phyloP scores from a whole-genome alignment of 73 alveolate genomes.

The Tetrahymena malaccensis region DNA sequence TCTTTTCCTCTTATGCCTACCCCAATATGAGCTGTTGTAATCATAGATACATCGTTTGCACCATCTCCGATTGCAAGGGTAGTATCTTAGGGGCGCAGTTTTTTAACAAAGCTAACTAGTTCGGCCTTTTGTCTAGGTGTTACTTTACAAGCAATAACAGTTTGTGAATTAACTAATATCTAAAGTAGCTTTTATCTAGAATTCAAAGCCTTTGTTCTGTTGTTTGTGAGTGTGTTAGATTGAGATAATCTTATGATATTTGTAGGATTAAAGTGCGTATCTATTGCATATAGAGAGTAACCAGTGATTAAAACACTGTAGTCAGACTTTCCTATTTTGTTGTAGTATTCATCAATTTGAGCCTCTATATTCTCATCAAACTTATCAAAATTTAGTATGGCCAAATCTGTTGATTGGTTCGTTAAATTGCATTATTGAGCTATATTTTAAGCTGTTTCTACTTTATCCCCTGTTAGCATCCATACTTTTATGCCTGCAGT shows the following conservation, averaged over 20 bases:
- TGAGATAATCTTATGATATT: background rate
- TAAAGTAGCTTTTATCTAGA: background rate
- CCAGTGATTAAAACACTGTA: background rate
- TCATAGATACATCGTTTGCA: constrained; percentile 92
- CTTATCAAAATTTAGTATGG: constrained; percentile 1
- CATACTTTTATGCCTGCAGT: constrained; percentile 49
- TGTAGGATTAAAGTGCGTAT: background rate
- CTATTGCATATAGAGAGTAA: background rate
- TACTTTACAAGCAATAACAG: constrained; percentile 82
- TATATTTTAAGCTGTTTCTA: constrained; percentile 44
- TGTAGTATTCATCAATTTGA: constrained; percentile 13
- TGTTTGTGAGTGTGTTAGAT: background rate
- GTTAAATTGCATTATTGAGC: background rate
- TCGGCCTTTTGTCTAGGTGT: constrained; percentile 87
- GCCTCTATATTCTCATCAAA: constrained; percentile 37
- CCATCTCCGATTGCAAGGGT: constrained; percentile 91
- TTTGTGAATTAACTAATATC: background rate
- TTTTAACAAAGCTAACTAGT: constrained; percentile 61
- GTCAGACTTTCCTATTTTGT: background rate
- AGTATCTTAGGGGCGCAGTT: constrained; percentile 50
- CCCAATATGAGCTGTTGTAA: constrained; percentile 89
- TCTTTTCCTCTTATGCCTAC: constrained; percentile 85
- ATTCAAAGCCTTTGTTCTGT: background rate
- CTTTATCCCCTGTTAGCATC: constrained; percentile 60
- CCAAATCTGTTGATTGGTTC: background rate